Evolutionary conservation across 805 yeast species (phyloP).

Genomic region (Zygosaccharomyces rouxii): DNA sequence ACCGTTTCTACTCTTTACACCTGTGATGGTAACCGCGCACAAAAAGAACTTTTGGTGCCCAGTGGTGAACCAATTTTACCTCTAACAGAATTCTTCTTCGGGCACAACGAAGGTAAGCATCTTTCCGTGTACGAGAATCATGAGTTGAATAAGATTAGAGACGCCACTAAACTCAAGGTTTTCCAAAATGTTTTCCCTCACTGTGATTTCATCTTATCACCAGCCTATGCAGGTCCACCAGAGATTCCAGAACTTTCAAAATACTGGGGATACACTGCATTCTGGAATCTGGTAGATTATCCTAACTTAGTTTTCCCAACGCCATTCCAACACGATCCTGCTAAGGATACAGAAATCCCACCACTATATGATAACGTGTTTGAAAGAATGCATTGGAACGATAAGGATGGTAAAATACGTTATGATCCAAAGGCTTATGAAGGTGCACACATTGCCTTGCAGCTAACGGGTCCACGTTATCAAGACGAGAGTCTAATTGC

Average conservation of each 20-base stretch:
- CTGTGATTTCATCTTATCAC: conserved; percentile 62
- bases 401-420: conserved; percentile 15
- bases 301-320: conserved; percentile 66
- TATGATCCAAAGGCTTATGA: conserved; percentile 36
- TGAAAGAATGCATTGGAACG: conserved; percentile 25
- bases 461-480: conserved; percentile 48
- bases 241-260: conserved; percentile 58
- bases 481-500: conserved; percentile 46
- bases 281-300: conserved; percentile 67
- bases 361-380: conserved; percentile 18
- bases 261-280: conserved; percentile 78
- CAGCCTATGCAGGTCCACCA: conserved; percentile 68
- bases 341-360: conserved; percentile 37
- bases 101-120: conserved; percentile 54
- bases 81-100: conserved; percentile 58
- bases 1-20: conserved; percentile 42
- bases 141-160: conserved; percentile 51
- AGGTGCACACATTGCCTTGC: conserved; percentile 49
- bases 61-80: conserved; percentile 70
- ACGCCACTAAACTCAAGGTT: conserved; percentile 48
- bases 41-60: conserved; percentile 45
- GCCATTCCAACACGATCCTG: conserved; percentile 54
- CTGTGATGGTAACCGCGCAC: conserved; percentile 64
- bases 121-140: conserved; percentile 50
- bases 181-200: conserved; percentile 21